Percentiles rank a stretch among this genome's conserved stretches.
Evolutionary conservation across 1,139 yeast genomes (phyloP).

Genomic region (Candida neerlandica): DNA sequence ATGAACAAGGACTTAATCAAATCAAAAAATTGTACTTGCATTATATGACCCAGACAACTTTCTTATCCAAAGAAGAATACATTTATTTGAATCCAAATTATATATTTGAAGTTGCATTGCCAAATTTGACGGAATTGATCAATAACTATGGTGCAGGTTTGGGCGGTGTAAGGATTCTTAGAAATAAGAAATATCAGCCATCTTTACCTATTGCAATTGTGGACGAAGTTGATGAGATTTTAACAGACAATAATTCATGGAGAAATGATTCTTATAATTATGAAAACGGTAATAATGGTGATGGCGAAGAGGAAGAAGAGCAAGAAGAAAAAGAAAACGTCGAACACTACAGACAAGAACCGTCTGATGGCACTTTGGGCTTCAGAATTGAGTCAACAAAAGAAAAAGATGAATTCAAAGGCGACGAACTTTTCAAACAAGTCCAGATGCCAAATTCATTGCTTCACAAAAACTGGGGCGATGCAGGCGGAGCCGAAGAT

Average conservation of each 20-base stretch:
- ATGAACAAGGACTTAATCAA: conserved; percentile 44
- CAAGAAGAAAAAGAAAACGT: conserved; percentile 14
- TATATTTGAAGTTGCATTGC: conserved; percentile 56
- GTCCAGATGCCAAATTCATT: conserved; percentile 53
- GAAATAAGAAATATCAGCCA: conserved; percentile 60
- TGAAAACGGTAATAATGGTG: conserved; percentile 25
- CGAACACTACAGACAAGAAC: conserved; percentile 4
- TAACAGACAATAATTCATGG: conserved; percentile 34
- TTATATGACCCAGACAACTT: conserved; percentile 47
- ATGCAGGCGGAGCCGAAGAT: conserved; percentile 41
- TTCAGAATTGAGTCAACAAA: not conserved
- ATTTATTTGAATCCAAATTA: conserved; percentile 52
- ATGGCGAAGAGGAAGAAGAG: conserved; percentile 17
- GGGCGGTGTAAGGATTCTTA: conserved; percentile 51
- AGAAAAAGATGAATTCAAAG: conserved; percentile 26
- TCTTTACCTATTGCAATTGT: conserved; percentile 58
- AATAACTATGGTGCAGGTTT: conserved; percentile 64
- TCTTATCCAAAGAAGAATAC: conserved; percentile 43
- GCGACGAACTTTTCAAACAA: conserved; percentile 54
- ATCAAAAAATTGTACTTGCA: conserved; percentile 34
- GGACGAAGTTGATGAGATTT: conserved; percentile 65
- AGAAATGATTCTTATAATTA: conserved; percentile 41
- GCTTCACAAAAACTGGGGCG: conserved; percentile 55
- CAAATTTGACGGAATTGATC: conserved; percentile 60
- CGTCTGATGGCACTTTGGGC: not conserved